phyloP scores from a whole-genome alignment of 192 early-diverging fungal genomes.

The Fimicolochytrium jonesii region DNA sequence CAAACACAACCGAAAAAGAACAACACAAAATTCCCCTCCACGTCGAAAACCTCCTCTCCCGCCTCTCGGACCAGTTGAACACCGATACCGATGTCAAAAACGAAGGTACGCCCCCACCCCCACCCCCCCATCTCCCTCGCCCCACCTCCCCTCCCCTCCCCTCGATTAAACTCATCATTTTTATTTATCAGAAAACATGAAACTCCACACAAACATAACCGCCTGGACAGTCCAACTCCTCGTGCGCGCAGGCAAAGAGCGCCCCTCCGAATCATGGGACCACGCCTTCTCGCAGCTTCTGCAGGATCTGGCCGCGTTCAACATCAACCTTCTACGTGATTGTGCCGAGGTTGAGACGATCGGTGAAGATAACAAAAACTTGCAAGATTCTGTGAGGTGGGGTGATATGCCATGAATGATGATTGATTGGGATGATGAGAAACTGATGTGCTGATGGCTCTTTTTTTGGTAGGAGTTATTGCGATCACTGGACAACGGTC shows the following conservation, averaged over 20 bases:
- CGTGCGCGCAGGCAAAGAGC: conserved; percentile 36
- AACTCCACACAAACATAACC: conserved; percentile 47
- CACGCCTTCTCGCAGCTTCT: conserved; percentile 40
- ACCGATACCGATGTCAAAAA: conserved; percentile 51
- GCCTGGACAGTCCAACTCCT: conserved; percentile 55
- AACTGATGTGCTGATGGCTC: neutral
- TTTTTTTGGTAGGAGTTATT: conserved; percentile 26
- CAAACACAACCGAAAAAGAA: conserved; percentile 52
- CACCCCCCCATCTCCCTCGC: no score
- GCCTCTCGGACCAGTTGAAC: conserved; percentile 51
- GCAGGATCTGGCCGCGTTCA: conserved; percentile 42
- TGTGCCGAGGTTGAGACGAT: conserved; percentile 43
- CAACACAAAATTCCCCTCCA: conserved; percentile 52
- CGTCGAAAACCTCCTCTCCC: conserved; percentile 48
- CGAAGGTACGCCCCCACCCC: conserved; percentile 34
- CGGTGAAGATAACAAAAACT: conserved; percentile 44
- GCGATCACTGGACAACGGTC: conserved; percentile 38
- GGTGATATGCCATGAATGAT: neutral
- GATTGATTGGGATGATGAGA: neutral
- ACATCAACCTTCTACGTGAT: conserved; percentile 43
- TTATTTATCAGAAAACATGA: conserved; percentile 51
- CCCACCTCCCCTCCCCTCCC: neutral
- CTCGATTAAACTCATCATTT: neutral
- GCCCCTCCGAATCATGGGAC: conserved; percentile 42
- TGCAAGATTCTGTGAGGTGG: conserved; percentile 40